These are phyloP conservation scores for Microthyrium microscopicum DNA, from an alignment of 2,329 filamentous ascomycete genomes.

Conservation along the genomic window DNA sequence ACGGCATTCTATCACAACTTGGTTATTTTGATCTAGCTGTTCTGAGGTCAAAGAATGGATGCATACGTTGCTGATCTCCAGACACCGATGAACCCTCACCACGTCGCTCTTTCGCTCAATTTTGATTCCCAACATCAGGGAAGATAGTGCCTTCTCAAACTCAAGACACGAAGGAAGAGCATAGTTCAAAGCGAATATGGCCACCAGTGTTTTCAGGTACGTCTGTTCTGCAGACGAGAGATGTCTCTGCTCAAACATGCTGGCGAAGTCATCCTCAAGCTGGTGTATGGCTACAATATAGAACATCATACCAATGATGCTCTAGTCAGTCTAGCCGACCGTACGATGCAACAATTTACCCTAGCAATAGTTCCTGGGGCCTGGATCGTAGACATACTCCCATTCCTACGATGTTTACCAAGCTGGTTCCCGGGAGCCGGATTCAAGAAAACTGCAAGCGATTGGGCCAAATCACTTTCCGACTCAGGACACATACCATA, in stretches of 20 bases:
- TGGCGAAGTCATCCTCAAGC: constrained; percentile 26
- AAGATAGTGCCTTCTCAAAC: constrained; percentile 24
- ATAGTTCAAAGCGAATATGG: constrained; percentile 25
- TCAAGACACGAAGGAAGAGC: constrained; percentile 22
- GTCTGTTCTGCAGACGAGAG: constrained; percentile 13
- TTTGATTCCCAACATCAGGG: too few species aligned
- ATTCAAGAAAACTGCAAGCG: constrained; percentile 26
- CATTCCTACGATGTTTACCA: constrained; percentile 25
- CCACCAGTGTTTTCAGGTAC: constrained; percentile 1
- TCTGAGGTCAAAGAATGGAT: too few species aligned
- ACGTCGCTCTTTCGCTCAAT: too few species aligned
- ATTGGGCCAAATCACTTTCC: constrained; percentile 18
- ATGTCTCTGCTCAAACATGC: too few species aligned
- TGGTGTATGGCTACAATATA: constrained; percentile 30
- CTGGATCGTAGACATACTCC: constrained; percentile 31
- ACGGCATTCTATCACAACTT: too few species aligned
- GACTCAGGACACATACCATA: constrained; percentile 25
- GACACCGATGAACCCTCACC: too few species aligned
- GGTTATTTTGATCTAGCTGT: too few species aligned
- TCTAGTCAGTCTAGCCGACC: constrained; percentile 25
- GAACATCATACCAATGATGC: constrained; percentile 24
- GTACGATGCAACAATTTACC: constrained; percentile 25
- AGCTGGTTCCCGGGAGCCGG: constrained; percentile 28
- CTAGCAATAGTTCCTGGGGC: constrained; percentile 24
- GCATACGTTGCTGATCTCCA: too few species aligned